Evolutionary conservation across 768 basidiomycete species (phyloP).

Genomic region (Boletus rex-veris): DNA sequence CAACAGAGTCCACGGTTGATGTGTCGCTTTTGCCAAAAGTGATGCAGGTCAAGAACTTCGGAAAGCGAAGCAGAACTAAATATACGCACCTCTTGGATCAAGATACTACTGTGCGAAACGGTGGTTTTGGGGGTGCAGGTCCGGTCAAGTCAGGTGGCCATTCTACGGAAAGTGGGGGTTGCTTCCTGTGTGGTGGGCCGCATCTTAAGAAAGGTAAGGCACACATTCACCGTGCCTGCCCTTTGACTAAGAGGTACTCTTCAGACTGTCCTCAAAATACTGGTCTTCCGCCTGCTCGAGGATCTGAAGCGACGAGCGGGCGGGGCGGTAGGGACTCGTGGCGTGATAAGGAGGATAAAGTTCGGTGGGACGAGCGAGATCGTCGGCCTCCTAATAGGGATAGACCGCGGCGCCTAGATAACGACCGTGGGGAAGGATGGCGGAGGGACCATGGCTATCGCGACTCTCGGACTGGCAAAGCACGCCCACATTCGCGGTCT

Average conservation of each 20-base stretch:
- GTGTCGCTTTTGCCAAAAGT: slow-evolving; percentile 86
- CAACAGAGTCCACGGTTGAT: slow-evolving; percentile 85
- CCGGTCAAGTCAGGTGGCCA: slow-evolving; percentile 55
- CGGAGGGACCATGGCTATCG: slow-evolving; percentile 14
- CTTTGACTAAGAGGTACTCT: slow-evolving; percentile 5
- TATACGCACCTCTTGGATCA: slow-evolving; percentile 96
- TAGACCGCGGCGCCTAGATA: slow-evolving; percentile 24
- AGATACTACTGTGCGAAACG: slow-evolving; percentile 70
- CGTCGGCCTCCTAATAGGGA: slow-evolving; percentile 24
- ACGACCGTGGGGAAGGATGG: slow-evolving; percentile 19
- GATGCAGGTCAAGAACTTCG: slow-evolving; percentile 96
- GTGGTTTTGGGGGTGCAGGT: slow-evolving; percentile 63
- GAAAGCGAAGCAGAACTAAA: slow-evolving; percentile 88
- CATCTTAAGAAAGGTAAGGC: slow-evolving; percentile 83
- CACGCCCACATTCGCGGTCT: slow-evolving; percentile 32
- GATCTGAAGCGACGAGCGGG: slow-evolving; percentile 24
- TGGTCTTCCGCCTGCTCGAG: slow-evolving; percentile 33
- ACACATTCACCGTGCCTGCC: not conserved
- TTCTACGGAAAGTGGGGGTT: slow-evolving; percentile 60
- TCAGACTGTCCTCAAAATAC: slow-evolving; percentile 53
- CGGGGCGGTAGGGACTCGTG: slow-evolving; percentile 38
- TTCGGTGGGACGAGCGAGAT: slow-evolving; percentile 17
- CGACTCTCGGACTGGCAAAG: slow-evolving; percentile 16
- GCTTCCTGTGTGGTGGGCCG: slow-evolving; percentile 91
- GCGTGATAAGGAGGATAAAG: slow-evolving; percentile 29